Evolutionary conservation across 768 basidiomycete genomes (phyloP).

Genomic region (Mycena albidolilacea): DNA sequence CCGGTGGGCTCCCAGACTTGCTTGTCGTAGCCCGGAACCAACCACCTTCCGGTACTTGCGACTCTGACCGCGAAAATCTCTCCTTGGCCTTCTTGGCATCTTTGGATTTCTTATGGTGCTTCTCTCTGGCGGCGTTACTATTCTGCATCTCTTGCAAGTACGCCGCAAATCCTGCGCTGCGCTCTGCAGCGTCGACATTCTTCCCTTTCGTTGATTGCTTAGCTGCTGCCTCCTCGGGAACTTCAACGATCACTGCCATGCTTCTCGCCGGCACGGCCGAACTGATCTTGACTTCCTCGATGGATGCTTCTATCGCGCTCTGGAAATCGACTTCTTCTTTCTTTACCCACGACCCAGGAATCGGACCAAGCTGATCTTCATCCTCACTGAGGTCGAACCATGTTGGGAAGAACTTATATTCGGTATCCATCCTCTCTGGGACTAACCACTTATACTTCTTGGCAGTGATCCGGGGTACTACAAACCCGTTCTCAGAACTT

Average conservation of each 20-base stretch:
- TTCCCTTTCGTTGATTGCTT: constrained; percentile 3
- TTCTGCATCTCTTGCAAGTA: constrained; percentile 8
- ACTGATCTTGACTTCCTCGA: not conserved
- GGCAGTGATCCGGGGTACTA: not conserved
- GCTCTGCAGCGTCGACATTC: not conserved
- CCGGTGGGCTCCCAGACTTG: not conserved
- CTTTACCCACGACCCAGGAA: not conserved
- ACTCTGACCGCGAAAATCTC: not conserved
- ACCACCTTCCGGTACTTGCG: constrained; percentile 22
- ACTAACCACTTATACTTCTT: not conserved
- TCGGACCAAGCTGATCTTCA: too few species aligned
- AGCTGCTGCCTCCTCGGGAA: not conserved
- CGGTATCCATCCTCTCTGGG: not conserved
- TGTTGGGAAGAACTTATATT: constrained; percentile 19
- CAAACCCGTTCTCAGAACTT: not conserved
- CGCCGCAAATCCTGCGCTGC: constrained; percentile 11
- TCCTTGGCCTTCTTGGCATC: too few species aligned
- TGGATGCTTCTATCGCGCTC: not conserved
- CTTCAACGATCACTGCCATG: constrained; percentile 24
- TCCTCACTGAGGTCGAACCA: constrained; percentile 21
- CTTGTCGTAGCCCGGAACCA: constrained; percentile 18
- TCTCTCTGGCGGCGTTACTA: not conserved
- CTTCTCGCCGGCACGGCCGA: not conserved
- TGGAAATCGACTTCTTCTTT: constrained; percentile 6
- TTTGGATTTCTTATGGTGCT: too few species aligned